These are phyloP conservation scores for Colletotrichum theobromicola DNA, from an alignment of 2,329 filamentous ascomycete species.

Conservation along the genomic window DNA sequence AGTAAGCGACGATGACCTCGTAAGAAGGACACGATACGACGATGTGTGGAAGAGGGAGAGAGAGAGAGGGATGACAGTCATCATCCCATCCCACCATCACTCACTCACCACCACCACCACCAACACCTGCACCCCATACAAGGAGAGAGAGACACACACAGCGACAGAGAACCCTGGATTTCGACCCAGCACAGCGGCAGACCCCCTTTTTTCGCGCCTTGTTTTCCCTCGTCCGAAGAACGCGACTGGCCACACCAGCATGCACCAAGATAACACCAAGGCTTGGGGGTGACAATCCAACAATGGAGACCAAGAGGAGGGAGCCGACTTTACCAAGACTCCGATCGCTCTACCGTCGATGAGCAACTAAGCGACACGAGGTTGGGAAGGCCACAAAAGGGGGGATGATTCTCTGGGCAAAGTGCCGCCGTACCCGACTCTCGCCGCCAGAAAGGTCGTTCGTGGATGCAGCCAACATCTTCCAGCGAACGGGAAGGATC, in stretches of 20 bases:
- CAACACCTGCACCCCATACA: neutral
- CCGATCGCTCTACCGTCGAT: neutral
- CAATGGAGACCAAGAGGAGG: neutral
- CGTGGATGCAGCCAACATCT: neutral
- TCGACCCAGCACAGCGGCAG: neutral
- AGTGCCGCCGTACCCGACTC: constrained; percentile 10
- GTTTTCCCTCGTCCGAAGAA: neutral
- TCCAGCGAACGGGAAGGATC: neutral
- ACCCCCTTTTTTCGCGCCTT: neutral
- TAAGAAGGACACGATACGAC: neutral
- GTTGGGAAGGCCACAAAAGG: neutral
- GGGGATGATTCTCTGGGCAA: neutral
- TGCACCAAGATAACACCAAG: neutral
- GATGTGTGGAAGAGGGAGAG: neutral
- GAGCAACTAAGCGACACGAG: neutral
- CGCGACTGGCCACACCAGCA: neutral
- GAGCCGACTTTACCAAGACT: neutral
- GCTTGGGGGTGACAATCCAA: neutral
- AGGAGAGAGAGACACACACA: neutral
- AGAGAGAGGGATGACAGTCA: neutral
- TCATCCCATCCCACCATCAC: neutral
- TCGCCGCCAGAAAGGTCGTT: neutral
- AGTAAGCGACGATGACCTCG: neutral
- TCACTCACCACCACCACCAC: neutral
- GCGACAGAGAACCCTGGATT: neutral